A percentile compares a stretch with the other conserved stretches of the same genome.
Evolutionary conservation across 371 early-diverging fungal genomes (phyloP).

Genomic region (Rhizopus delemar): DNA sequence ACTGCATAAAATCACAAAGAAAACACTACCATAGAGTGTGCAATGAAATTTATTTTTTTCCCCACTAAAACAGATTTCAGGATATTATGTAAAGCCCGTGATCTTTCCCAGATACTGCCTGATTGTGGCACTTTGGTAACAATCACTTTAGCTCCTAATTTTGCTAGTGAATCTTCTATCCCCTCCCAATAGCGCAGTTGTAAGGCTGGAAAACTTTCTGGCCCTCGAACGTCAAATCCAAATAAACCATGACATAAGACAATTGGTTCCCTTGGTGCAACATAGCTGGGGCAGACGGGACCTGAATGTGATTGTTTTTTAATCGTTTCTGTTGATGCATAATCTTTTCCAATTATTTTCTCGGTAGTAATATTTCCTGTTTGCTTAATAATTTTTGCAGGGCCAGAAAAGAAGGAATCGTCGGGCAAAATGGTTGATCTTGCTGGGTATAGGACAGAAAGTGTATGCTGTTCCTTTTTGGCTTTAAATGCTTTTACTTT

Average conservation of each 20-base stretch:
- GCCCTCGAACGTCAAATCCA: conserved; percentile 84
- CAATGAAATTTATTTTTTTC: conserved; percentile 78
- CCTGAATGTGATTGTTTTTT: conserved; percentile 22
- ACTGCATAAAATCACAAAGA: not conserved
- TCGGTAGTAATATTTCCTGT: not conserved
- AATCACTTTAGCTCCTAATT: conserved; percentile 80
- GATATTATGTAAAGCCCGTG: conserved; percentile 71
- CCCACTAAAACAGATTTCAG: conserved; percentile 57
- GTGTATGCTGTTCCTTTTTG: conserved; percentile 4
- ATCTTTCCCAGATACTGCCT: conserved; percentile 78
- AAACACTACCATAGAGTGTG: conserved; percentile 82
- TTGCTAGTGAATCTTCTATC: conserved; percentile 77
- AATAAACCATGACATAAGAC: conserved; percentile 91
- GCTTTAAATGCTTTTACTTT: conserved; percentile 8
- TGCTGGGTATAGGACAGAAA: conserved; percentile 71
- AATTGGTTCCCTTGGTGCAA: conserved; percentile 78
- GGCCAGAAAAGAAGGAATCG: conserved; percentile 53
- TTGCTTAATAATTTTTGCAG: conserved; percentile 5
- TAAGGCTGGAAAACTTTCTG: conserved; percentile 71
- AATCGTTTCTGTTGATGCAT: conserved; percentile 1
- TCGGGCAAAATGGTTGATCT: conserved; percentile 64
- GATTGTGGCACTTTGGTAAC: conserved; percentile 81
- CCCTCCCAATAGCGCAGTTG: conserved; percentile 92
- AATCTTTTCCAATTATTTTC: not conserved
- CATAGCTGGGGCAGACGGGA: conserved; percentile 49